These are phyloP conservation scores for Kwoniella dejecticola DNA, from an alignment of 768 basidiomycete genomes.

Conservation along the genomic window DNA sequence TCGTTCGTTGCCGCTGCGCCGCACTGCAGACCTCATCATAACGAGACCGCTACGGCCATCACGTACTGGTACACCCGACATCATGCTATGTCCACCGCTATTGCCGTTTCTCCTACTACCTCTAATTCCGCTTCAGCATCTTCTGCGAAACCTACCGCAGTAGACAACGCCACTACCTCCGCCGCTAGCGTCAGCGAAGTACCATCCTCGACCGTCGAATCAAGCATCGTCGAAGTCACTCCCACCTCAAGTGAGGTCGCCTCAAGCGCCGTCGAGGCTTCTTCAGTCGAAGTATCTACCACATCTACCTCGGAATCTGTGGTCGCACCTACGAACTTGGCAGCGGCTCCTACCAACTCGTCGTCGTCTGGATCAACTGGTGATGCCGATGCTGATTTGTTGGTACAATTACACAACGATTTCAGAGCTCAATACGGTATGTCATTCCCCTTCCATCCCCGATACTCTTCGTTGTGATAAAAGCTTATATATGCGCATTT, in stretches of 20 bases:
- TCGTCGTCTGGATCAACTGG: neutral
- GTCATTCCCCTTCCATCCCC: neutral
- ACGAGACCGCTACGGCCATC: neutral
- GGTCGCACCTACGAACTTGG: neutral
- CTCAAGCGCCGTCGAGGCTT: neutral
- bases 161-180: neutral
- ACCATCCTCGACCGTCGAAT: neutral
- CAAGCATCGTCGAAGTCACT: neutral
- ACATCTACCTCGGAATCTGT: neutral
- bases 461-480: neutral
- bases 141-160: too few relatives aligned
- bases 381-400: conserved; percentile 13
- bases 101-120: neutral
- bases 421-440: conserved; percentile 43
- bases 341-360: neutral
- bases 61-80: conserved; percentile 2
- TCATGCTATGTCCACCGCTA: neutral
- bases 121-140: neutral
- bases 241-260: neutral
- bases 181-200: neutral
- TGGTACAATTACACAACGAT: conserved; percentile 41
- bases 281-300: neutral
- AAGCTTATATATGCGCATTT: neutral
- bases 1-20: neutral
- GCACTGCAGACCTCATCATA: neutral